Percentiles rank a stretch among this genome's conserved stretches.
phyloP scores from a whole-genome alignment of 805 yeast genomes.

The Wickerhamiella galacta region DNA sequence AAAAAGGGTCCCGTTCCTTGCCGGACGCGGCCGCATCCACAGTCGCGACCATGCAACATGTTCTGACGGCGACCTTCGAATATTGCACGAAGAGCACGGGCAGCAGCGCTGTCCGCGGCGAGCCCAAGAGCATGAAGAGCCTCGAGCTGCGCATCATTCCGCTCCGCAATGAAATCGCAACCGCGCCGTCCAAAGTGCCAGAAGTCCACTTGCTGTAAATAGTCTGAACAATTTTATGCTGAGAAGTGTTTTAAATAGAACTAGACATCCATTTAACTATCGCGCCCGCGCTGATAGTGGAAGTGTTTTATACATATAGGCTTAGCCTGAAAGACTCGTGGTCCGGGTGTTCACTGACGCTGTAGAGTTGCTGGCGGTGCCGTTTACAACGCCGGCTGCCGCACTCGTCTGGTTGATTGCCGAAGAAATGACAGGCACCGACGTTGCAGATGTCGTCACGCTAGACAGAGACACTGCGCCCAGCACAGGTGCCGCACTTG shows the following conservation, averaged over 20 bases:
- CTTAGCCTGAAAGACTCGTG: no score
- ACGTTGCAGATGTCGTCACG: conserved; percentile 8
- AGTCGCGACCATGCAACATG: conserved; percentile 32
- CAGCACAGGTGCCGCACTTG: not conserved
- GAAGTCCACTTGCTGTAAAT: no score
- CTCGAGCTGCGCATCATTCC: conserved; percentile 51
- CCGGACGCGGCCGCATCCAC: conserved; percentile 23
- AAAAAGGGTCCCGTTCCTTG: conserved; percentile 16
- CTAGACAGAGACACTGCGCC: not conserved
- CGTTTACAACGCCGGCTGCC: no score
- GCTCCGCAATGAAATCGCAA: conserved; percentile 2
- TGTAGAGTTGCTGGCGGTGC: no score
- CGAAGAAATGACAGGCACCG: conserved; percentile 3
- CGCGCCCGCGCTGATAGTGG: no score
- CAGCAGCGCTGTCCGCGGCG: conserved; percentile 23
- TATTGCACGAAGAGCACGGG: conserved; percentile 6
- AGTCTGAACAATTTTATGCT: no score
- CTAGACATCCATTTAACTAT: no score
- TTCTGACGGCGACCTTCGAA: conserved; percentile 20
- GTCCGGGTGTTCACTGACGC: no score
- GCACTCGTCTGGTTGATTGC: not conserved
- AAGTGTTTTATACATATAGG: no score
- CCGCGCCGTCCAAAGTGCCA: no score
- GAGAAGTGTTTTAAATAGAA: no score
- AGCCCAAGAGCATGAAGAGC: conserved; percentile 39